These are phyloP conservation scores for Trichoderma sp. DNA, from an alignment of 2,329 filamentous ascomycete species.

Conservation along the genomic window DNA sequence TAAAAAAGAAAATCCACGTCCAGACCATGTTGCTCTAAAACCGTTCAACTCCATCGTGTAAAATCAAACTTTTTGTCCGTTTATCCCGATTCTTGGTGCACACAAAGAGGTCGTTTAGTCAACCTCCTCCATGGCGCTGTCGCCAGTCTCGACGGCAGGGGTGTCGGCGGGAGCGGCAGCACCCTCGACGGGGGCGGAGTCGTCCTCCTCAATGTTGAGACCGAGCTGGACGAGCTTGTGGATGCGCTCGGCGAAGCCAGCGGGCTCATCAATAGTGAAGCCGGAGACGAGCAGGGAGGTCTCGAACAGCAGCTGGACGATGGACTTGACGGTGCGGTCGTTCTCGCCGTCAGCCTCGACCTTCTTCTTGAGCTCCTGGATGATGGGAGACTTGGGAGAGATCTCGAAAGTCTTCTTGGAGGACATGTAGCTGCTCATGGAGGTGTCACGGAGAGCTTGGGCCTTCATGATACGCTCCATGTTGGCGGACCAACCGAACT, in stretches of 20 bases:
- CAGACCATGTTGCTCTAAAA: constrained; percentile 38
- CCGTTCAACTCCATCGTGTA: constrained; percentile 46
- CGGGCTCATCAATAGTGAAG: constrained; percentile 99
- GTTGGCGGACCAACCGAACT: constrained; percentile 99
- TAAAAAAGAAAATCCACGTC: constrained; percentile 34
- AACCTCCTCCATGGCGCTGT: constrained; percentile 99
- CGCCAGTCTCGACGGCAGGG: constrained; percentile 63
- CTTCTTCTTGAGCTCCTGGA: constrained; percentile 99
- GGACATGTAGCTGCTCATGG: constrained; percentile 99
- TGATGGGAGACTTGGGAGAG: constrained; percentile 95
- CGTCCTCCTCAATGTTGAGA: constrained; percentile 94
- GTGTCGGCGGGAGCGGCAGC: constrained; percentile 59
- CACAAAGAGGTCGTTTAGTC: constrained; percentile 63
- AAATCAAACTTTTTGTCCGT: constrained; percentile 39
- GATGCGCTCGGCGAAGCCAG: constrained; percentile 97
- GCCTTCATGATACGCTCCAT: constrained; percentile 99
- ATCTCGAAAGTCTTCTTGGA: constrained; percentile 99
- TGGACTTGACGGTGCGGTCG: constrained; percentile 98
- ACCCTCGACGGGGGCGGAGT: constrained; percentile 66
- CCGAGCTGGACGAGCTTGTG: constrained; percentile 99
- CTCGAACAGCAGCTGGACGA: constrained; percentile 98
- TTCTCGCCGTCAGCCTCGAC: constrained; percentile 96
- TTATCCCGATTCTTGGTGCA: constrained; percentile 38
- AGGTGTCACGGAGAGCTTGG: constrained; percentile 98
- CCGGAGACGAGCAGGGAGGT: constrained; percentile 97